phyloP scores from a whole-genome alignment of 306 rosid genomes.

The Rosa lucieae region DNA sequence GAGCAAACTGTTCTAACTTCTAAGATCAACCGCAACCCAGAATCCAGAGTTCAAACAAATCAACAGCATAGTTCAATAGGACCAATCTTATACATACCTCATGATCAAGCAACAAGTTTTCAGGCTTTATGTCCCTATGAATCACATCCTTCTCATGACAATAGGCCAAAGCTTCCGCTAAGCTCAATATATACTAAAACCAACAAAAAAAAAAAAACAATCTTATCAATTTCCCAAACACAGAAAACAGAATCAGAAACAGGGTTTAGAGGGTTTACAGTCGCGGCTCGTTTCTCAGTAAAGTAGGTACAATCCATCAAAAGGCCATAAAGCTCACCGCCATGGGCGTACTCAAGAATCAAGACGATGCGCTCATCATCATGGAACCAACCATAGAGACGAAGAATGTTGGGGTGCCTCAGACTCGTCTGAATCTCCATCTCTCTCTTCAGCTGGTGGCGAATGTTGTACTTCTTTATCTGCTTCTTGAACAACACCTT shows the following conservation, averaged over 20 bases:
- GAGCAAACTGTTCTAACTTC: background rate
- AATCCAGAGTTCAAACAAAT: background rate
- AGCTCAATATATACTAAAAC: conserved; percentile 71
- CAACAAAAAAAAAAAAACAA: conserved; percentile 16
- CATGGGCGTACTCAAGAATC: conserved; percentile 85
- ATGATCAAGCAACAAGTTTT: conserved; percentile 83
- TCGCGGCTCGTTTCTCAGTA: conserved; percentile 71
- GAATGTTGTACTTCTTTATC: conserved; percentile 64
- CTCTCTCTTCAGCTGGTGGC: conserved; percentile 69
- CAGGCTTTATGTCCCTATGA: conserved; percentile 95
- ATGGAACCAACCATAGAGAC: conserved; percentile 86
- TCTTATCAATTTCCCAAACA: background rate
- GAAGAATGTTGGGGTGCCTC: conserved; percentile 61
- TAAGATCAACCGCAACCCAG: background rate
- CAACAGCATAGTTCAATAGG: background rate
- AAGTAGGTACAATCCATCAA: conserved; percentile 46
- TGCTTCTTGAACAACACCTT: conserved; percentile 76
- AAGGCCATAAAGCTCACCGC: conserved; percentile 77
- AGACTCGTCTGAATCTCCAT: conserved; percentile 77
- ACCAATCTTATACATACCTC: conserved; percentile 45
- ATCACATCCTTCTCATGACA: conserved; percentile 91
- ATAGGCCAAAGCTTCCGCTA: conserved; percentile 78
- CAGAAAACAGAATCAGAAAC: background rate
- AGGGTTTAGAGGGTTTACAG: conserved; percentile 33
- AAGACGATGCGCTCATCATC: conserved; percentile 67